These are phyloP conservation scores for Byssothecium circinans DNA, from an alignment of 2,329 filamentous ascomycete genomes.

Conservation along the genomic window DNA sequence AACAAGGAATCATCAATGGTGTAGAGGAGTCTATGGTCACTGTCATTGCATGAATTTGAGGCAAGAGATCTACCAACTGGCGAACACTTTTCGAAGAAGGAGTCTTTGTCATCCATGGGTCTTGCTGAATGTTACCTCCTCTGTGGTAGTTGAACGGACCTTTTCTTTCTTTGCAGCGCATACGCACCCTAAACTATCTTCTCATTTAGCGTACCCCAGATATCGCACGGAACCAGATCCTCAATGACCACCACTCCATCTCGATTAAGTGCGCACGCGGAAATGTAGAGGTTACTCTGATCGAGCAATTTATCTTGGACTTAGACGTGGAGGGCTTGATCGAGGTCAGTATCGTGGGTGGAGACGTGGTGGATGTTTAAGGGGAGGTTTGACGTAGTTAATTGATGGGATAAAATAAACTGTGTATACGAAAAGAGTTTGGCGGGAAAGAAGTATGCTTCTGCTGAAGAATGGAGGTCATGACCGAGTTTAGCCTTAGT, in stretches of 20 bases:
- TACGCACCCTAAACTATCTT: constrained; percentile 63
- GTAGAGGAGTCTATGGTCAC: too few species aligned
- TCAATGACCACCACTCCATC: constrained; percentile 41
- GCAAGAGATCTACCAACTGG: constrained; percentile 49
- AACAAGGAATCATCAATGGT: too few species aligned
- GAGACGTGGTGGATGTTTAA: constrained; percentile 17
- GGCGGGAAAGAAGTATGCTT: too few species aligned
- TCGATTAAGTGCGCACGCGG: constrained; percentile 27
- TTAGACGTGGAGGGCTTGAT: constrained; percentile 49
- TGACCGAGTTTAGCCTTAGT: too few species aligned
- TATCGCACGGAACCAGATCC: constrained; percentile 45
- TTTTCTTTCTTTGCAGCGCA: constrained; percentile 53
- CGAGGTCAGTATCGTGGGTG: constrained; percentile 34
- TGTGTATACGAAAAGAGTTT: background rate
- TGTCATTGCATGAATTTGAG: too few species aligned
- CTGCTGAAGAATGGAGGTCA: too few species aligned
- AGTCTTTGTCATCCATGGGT: constrained; percentile 55
- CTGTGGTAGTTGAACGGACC: constrained; percentile 65
- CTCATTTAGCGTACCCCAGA: constrained; percentile 59
- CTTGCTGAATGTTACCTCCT: constrained; percentile 65
- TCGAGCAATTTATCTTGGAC: constrained; percentile 44
- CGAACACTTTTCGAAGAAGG: constrained; percentile 50
- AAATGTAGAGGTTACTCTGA: constrained; percentile 57
- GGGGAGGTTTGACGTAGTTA: background rate
- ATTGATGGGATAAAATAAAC: background rate